Evolutionary conservation across 78 protist genomes (phyloP), one percentile per base, ranked within the genome.

Genomic region (Monosiga brevicollis): DNA sequence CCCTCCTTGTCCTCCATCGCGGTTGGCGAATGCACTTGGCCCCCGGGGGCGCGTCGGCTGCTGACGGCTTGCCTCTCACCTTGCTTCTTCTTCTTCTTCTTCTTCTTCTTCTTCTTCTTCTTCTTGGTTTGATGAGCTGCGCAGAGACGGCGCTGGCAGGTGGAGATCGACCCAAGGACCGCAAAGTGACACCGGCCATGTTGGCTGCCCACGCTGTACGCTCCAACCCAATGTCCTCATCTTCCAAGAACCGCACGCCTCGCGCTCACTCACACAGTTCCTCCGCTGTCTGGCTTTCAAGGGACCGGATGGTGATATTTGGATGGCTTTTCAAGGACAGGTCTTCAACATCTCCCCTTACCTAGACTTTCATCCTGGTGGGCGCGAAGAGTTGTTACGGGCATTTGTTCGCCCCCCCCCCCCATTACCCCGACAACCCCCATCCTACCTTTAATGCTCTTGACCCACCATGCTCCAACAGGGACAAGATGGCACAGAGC

Each of bases 321-420:
- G 95, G 95, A 84, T 88, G 43, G 91, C 81, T 20, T 72, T 87
- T 2, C 83, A 82, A 37, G 95, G 95, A 0, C 41, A 26, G 35
- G 95, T 92, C 40, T 92, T 87, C 80, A 78, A 92, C 79, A 70
- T 92, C 26, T 86, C 95, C 2, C 78, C 78, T 1, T 92, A 89
- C 77, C 70, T 89, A 20, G 73, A 49, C 2, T 92, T 62, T 79
- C 95, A 92, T 79, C 95, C 95, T 1, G 95, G 95, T 20, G 91
- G 93, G 29, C 73, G 39, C 38, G 84, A 70, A 29, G 75, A 73
- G 54, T 79, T 92, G 20, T 11, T 81, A 37, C 34, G 81, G 29
- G 85, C 84, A 24, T 49, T 20, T 49, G 29, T 15, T 49, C 62
- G 6, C 62, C 15, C 62, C 62, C 62, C 62, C 15, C 15, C 15